Conservation (phyloP, 2,329 filamentous ascomycete species). For the Fusarium anguioides region DNA sequence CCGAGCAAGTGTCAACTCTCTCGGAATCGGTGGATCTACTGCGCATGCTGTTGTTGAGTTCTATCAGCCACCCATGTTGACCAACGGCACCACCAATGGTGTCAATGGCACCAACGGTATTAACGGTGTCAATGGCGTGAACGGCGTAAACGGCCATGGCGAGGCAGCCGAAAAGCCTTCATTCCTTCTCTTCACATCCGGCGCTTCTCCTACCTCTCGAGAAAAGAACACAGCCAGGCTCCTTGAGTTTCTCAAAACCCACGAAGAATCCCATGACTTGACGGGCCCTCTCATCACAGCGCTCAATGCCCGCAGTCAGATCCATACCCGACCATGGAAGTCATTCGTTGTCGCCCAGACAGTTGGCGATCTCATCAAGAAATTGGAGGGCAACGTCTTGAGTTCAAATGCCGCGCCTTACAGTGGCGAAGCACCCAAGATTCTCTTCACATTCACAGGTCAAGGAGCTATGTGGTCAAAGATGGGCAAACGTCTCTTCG, state of each 20-base stretch:
- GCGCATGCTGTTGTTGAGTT: conserved; percentile 55
- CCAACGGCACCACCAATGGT: background rate
- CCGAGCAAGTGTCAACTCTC: conserved; percentile 46
- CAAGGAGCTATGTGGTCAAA: conserved; percentile 41
- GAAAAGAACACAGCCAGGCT: conserved; percentile 32
- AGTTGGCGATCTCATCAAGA: conserved; percentile 29
- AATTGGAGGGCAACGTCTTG: conserved; percentile 33
- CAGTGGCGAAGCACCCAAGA: background rate
- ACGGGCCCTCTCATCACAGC: conserved; percentile 27
- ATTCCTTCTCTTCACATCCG: conserved; percentile 37
- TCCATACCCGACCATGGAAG: conserved; percentile 38
- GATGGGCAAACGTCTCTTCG: conserved; percentile 38
- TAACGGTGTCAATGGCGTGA: background rate
- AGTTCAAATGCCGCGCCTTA: conserved; percentile 26
- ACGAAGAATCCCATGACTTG: conserved; percentile 29
- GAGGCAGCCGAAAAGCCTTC: background rate
- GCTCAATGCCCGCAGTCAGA: conserved; percentile 37
- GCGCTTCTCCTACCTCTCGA: conserved; percentile 31
- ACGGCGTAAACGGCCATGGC: conserved; percentile 13
- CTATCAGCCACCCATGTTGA: conserved; percentile 21
- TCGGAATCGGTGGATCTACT: conserved; percentile 60
- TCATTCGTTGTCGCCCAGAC: conserved; percentile 38
- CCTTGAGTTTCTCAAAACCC: conserved; percentile 23
- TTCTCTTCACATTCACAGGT: conserved; percentile 35
- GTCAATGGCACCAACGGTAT: background rate